Percentiles rank a stretch among this genome's conserved stretches.
These are phyloP conservation scores for Vicia villosa DNA, from an alignment of 306 rosid species.

Conservation along the genomic window DNA sequence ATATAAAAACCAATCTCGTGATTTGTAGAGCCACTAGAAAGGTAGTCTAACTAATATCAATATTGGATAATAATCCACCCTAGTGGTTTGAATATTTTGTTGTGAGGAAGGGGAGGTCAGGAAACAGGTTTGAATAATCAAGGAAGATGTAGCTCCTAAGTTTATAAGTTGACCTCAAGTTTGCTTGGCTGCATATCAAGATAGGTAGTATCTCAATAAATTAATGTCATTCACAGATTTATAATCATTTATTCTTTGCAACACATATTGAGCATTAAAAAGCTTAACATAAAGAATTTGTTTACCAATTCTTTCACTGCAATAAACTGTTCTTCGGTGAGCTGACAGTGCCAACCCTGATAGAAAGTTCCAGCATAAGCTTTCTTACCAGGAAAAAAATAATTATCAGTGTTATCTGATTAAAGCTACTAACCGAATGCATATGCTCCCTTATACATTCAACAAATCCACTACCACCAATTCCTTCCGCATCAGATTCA, in stretches of 20 bases:
- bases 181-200: slow-evolving; percentile 32
- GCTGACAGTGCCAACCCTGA: slow-evolving; percentile 95
- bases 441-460: slow-evolving; percentile 98
- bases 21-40: slow-evolving; percentile 17
- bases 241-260: slow-evolving; percentile 10
- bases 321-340: slow-evolving; percentile 95
- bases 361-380: slow-evolving; percentile 40
- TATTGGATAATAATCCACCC: slow-evolving; percentile 13
- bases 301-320: slow-evolving; percentile 97
- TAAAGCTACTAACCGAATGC: slow-evolving; percentile 72
- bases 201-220: slow-evolving; percentile 18
- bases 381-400: slow-evolving; percentile 18
- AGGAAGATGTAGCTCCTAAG: slow-evolving; percentile 13
- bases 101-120: slow-evolving; percentile 7
- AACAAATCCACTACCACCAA: slow-evolving; percentile 97
- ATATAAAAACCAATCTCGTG: slow-evolving; percentile 18
- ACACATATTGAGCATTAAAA: slow-evolving; percentile 20
- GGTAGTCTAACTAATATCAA: slow-evolving; percentile 5
- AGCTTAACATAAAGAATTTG: slow-evolving; percentile 19
- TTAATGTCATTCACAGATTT: slow-evolving; percentile 23
- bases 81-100: neutral
- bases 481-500: slow-evolving; percentile 99
- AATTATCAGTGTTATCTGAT: slow-evolving; percentile 19
- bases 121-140: slow-evolving; percentile 26
- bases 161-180: slow-evolving; percentile 17